A percentile compares a stretch with the other conserved stretches of the same genome.
Evolutionary conservation across 768 basidiomycete genomes (phyloP).

Genomic region (Tubosaeta sp.): DNA sequence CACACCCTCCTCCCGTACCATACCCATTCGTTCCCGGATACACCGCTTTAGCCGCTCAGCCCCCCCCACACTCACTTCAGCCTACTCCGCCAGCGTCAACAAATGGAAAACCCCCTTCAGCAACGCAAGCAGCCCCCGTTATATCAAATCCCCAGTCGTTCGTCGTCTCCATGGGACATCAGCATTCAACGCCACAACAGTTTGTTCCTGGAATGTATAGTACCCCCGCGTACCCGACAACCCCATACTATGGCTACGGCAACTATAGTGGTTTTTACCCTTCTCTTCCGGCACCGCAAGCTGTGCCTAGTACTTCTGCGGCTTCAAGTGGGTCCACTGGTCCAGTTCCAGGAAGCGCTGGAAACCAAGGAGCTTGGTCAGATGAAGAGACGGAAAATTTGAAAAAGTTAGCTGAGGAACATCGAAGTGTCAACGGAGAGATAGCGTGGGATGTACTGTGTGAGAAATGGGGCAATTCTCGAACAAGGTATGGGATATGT

Average conservation of each 20-base stretch:
- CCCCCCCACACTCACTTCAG: slow-evolving; percentile 31
- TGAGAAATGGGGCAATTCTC: slow-evolving; percentile 65
- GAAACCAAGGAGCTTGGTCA: slow-evolving; percentile 72
- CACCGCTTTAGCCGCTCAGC: slow-evolving; percentile 18
- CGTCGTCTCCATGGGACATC: slow-evolving; percentile 61
- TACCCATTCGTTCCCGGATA: slow-evolving; percentile 46
- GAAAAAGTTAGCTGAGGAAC: slow-evolving; percentile 65
- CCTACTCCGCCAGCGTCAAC: slow-evolving; percentile 36
- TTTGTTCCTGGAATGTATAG: slow-evolving; percentile 33
- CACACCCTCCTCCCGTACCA: slow-evolving; percentile 60
- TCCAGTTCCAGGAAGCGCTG: slow-evolving; percentile 28
- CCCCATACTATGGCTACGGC: slow-evolving; percentile 62
- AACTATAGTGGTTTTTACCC: slow-evolving; percentile 33
- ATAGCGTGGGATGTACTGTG: slow-evolving; percentile 82
- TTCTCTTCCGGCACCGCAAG: slow-evolving; percentile 17
- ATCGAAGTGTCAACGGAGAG: slow-evolving; percentile 42
- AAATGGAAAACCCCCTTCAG: slow-evolving; percentile 31
- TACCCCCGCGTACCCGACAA: slow-evolving; percentile 49
- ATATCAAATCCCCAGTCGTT: slow-evolving; percentile 73
- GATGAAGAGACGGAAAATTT: slow-evolving; percentile 72
- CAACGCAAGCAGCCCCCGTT: slow-evolving; percentile 37
- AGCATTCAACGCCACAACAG: slow-evolving; percentile 46
- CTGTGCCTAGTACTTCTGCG: slow-evolving; percentile 26
- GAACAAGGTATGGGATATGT: slow-evolving; percentile 54
- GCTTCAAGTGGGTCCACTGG: slow-evolving; percentile 19